These are phyloP conservation scores for Pythium insidiosum DNA, from an alignment of 352 stramenopile species.

Conservation along the genomic window DNA sequence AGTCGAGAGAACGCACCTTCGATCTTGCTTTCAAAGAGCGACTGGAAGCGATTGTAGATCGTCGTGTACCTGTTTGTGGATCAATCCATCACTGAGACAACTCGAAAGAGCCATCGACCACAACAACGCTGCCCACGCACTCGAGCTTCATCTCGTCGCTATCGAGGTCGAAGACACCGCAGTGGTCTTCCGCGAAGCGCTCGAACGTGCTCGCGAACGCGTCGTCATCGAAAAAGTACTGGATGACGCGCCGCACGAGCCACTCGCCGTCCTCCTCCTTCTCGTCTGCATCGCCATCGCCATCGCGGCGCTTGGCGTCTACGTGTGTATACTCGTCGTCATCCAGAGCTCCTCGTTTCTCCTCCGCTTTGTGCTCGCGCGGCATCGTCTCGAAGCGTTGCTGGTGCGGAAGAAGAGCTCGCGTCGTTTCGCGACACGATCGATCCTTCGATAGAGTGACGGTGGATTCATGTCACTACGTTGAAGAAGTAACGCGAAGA, in stretches of 20 bases:
- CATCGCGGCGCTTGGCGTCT: not conserved
- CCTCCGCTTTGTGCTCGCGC: too few relatives aligned
- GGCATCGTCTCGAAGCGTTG: too few relatives aligned
- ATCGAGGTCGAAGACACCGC: constrained; percentile 52
- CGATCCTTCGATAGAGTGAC: too few relatives aligned
- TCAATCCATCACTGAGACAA: too few relatives aligned
- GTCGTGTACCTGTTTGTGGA: constrained; percentile 75
- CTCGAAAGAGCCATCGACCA: too few relatives aligned
- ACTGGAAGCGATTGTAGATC: constrained; percentile 72
- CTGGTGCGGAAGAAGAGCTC: too few relatives aligned
- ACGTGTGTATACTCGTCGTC: not conserved
- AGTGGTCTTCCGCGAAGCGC: constrained; percentile 55
- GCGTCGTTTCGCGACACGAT: too few relatives aligned
- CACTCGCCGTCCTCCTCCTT: constrained; percentile 3
- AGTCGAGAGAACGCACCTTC: constrained; percentile 61
- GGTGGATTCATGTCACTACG: too few relatives aligned
- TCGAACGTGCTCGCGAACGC: constrained; percentile 68
- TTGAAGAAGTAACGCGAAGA: too few relatives aligned
- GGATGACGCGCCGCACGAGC: constrained; percentile 55
- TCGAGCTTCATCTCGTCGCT: constrained; percentile 78
- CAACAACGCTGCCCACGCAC: constrained; percentile 14
- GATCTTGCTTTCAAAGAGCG: constrained; percentile 69
- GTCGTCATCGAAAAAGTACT: constrained; percentile 78
- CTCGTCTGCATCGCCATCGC: not conserved
- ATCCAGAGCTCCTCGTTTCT: not conserved